These are phyloP conservation scores for Theileria equi DNA, from an alignment of 169 alveolate species.

Conservation along the genomic window DNA sequence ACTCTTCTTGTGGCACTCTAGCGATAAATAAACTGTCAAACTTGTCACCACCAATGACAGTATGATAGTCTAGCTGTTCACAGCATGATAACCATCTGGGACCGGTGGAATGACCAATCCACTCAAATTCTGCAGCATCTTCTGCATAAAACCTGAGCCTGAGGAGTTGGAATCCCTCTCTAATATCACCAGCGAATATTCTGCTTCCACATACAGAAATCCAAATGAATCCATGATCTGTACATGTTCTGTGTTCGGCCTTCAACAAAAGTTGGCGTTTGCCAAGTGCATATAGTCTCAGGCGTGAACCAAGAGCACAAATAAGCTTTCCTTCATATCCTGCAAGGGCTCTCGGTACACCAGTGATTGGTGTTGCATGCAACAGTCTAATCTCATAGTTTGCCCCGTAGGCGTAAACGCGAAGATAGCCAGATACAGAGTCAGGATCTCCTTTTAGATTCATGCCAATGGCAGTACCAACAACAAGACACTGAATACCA, in stretches of 20 bases:
- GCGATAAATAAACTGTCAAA: constrained; percentile 62
- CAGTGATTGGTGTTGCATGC: constrained; percentile 89
- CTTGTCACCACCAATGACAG: constrained; percentile 82
- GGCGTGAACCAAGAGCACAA: constrained; percentile 89
- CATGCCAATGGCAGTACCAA: constrained; percentile 86
- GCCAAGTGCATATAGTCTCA: constrained; percentile 96
- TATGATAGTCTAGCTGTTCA: constrained; percentile 92
- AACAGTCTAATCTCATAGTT: constrained; percentile 71
- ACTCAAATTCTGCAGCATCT: constrained; percentile 64
- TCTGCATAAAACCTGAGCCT: constrained; percentile 74
- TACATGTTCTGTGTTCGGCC: constrained; percentile 87
- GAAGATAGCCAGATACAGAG: constrained; percentile 41
- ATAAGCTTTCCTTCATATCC: constrained; percentile 90
- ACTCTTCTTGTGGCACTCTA: constrained; percentile 58
- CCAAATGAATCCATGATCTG: constrained; percentile 73
- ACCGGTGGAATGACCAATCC: constrained; percentile 88
- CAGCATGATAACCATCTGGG: constrained; percentile 95
- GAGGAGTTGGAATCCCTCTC: constrained; percentile 91
- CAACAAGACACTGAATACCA: constrained; percentile 82
- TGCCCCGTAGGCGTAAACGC: constrained; percentile 72
- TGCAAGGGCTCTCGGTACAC: constrained; percentile 87
- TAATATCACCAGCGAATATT: constrained; percentile 91
- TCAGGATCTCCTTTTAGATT: constrained; percentile 40
- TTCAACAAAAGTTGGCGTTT: constrained; percentile 93
- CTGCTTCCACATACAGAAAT: constrained; percentile 81